Evolutionary conservation across 176 grass and related monocot genomes (phyloP), one percentile per base, ranked within the genome.

Genomic region (Luzula sylvatica): DNA sequence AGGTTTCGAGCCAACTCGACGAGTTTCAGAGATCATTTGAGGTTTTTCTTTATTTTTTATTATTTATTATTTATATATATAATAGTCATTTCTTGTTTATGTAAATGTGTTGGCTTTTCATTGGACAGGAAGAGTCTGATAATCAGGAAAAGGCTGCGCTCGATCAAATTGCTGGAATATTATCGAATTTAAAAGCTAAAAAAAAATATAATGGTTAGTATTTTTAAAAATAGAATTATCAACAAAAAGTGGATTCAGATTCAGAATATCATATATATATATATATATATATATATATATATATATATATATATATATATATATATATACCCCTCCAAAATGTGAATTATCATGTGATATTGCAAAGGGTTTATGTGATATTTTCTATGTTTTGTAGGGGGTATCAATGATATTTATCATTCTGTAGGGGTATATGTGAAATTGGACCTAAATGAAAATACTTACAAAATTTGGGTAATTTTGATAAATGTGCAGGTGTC

Each of bases 1-100:
- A 78, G 23, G 64, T 49, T 20, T 63, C 59, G 53, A 55, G 17
- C 15, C 54, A 50, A 15, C 50, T 80, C 66, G 35, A 69, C 51
- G 51, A 76, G 42, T 94, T 94, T 74, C 82, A 87, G 64, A 41
- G 73, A 50, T 48, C 72, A 20, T 94, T 87, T 73, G 70, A 83
- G 87, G 87, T 94, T 29, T 42, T 49, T 39, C 13, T 52, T 69
- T 40, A n/a, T n/a, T n/a, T n/a, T n/a, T 38, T 2, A 16, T 63
- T 18, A 18, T 11, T 17, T 44, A 40, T 22, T 5, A 60, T 5
- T 1, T 22, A 60, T 16, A 7, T 8, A 35, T 20, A 15, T 60
- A 42, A 40, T 43, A 24, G 13, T 44, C 12, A 4, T 6, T 11
- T 40, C 11, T 5, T 40, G 5, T 40, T 6, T 40, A 41, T n/a